Evolutionary conservation across 1,139 yeast genomes (phyloP), one percentile per base, ranked within the genome.

Genomic region (Candida mesenterica): DNA sequence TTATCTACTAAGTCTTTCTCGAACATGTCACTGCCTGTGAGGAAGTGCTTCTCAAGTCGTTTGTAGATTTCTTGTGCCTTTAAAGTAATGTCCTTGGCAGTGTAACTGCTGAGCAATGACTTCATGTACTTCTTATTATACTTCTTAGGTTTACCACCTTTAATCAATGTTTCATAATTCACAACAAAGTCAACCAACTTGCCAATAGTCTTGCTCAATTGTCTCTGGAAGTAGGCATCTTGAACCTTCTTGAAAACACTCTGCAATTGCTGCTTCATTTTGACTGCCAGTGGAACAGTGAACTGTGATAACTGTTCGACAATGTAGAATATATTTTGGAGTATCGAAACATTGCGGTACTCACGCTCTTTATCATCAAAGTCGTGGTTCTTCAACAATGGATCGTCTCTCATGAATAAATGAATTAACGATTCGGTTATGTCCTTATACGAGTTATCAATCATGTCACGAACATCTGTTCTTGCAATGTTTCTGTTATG

Each of bases 181-280:
- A 72, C 72, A 4, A 88, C 75, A 54, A 85, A 82, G 20, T 79
- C 80, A 24, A 75, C 64, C 38, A 85, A 59, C 52, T 79, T 82
- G 4, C 88, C 94, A 54, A 86, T 50, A 35, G 59, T 57, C 39
- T 65, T 64, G 30, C 51, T 53, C 26, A 70, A 44, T 17, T 79
- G 72, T 38, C 73, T 72, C 46, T 71, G 71, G 45, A 82, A 67
- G 43, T 69, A 69, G 9, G 49, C 49, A 4, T 49, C 53, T 44
- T 63, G 63, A 7, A 81, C 67, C 34, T 62, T 64, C 20, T 58
- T 62, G 34, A 83, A 77, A 36, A 82, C 79, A 3, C 57, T 44
- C 4, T 64, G 68, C 32, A 77, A 60, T 44, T 75, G 73, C 2
- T 48, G 49, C 36, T 67, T 68, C 60, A 79, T 63, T 33, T 63